Evolutionary conservation across 345 rosid genomes (phyloP).

Genomic region (Theobroma cacao): DNA sequence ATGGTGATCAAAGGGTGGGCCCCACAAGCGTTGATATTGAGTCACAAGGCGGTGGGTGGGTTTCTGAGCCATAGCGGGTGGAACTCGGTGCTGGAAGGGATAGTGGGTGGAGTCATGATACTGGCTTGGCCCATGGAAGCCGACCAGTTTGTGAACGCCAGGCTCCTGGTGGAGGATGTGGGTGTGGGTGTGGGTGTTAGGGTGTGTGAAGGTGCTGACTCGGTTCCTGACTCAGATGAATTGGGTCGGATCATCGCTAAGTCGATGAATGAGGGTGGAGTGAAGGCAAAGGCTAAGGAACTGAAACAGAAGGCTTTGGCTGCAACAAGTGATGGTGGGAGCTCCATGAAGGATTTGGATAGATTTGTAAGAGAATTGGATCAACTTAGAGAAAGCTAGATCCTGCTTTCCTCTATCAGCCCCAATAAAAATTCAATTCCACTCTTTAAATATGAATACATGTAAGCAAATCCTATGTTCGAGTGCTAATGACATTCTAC

Average conservation of each 20-base stretch:
- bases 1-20: slow-evolving; percentile 53
- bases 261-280: slow-evolving; percentile 16
- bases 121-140: slow-evolving; percentile 79
- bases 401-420: no score
- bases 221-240: slow-evolving; percentile 53
- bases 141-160: slow-evolving; percentile 55
- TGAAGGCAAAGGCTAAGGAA: slow-evolving; percentile 28
- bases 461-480: no score
- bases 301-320: slow-evolving; percentile 30
- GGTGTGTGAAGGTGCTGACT: slow-evolving; percentile 45
- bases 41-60: slow-evolving; percentile 53
- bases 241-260: slow-evolving; percentile 30
- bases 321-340: slow-evolving; percentile 46
- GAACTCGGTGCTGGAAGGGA: slow-evolving; percentile 64
- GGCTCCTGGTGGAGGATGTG: slow-evolving; percentile 51
- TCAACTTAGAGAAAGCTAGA: background rate
- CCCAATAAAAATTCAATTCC: no score
- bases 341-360: slow-evolving; percentile 37
- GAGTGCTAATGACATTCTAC: no score
- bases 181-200: slow-evolving; percentile 48
- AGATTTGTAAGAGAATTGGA: slow-evolving; percentile 33
- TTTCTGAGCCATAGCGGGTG: slow-evolving; percentile 78
- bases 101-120: slow-evolving; percentile 42
- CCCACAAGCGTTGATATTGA: slow-evolving; percentile 46
- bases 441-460: no score